Evolutionary conservation across 2,329 filamentous ascomycete genomes (phyloP), one percentile per base, ranked within the genome.

Genomic region (Aspergillus caelatus): DNA sequence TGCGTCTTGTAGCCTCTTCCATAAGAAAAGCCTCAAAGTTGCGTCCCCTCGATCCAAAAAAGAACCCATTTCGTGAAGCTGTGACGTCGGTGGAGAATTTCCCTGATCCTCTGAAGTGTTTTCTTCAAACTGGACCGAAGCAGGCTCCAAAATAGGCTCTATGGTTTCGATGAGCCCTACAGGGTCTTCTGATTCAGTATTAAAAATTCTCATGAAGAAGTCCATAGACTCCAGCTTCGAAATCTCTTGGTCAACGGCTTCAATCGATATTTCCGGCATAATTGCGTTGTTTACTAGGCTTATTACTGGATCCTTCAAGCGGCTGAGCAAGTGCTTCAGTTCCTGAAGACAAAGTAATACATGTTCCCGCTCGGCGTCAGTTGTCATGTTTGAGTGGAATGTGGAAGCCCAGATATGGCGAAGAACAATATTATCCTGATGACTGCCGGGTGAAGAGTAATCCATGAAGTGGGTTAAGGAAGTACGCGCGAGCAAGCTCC

Each of bases 151-250:
- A 11, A 99, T 91, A 4, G 95, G 95, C 72, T 99, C 95, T 41
- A 99, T 81, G 32, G 89, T 95, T 72, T 97, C 93, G 63, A 99
- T 97, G 23, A 97, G 88, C 6, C 89, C 86, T 14, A 94, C 86
- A 0, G 94, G 92, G 69, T 97, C 90, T 54, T 90, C 88, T 63
- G 89, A 86, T 62, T 95, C 91, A 43, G 93, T 89, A 64, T 92
- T 91, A 74, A 98, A 98, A 0, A 99, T 86, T 43, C 89, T 92
- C 57, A 93, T 84, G 77, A 99, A 98, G 76, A 98, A 98, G 73
- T 97, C 94, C 87, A 96, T 95, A 0, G 94, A 98, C 16, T 92
- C 97, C 39, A 98, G 84, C 71, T 94, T 93, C 14, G 92, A 94
- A 30, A 97, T 90, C 74, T 99, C 94, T 60, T 93, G 89, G 66